These are phyloP conservation scores for Tylopilus felleus DNA, from an alignment of 768 basidiomycete species.

Conservation along the genomic window DNA sequence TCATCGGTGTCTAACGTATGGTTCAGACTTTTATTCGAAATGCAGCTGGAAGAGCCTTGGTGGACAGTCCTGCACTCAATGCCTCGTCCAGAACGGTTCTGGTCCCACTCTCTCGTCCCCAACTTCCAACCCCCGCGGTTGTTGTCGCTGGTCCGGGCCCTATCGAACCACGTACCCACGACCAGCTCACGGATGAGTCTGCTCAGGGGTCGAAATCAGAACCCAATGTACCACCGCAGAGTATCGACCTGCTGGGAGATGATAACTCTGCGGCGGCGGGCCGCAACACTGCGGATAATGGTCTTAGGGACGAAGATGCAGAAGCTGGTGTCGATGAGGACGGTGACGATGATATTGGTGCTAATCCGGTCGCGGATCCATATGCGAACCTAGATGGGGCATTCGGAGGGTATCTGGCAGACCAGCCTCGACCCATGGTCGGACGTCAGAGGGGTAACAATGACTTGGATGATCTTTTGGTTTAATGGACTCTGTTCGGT, in stretches of 20 bases:
- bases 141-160: constrained; percentile 56
- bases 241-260: constrained; percentile 17
- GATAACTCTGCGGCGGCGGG: constrained; percentile 11
- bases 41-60: constrained; percentile 76
- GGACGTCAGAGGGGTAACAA: constrained; percentile 38
- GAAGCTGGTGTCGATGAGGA: constrained; percentile 30
- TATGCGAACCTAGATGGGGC: constrained; percentile 81
- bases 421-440: constrained; percentile 65
- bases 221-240: constrained; percentile 29
- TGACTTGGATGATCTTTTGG: constrained; percentile 67
- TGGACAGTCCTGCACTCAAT: constrained; percentile 89
- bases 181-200: constrained; percentile 26
- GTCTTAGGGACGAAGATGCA: constrained; percentile 23
- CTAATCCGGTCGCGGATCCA: constrained; percentile 50
- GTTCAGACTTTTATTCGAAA: constrained; percentile 88
- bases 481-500: constrained; percentile 32
- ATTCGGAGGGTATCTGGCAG: constrained; percentile 69
- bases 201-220: constrained; percentile 30
- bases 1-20: constrained; percentile 11
- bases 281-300: constrained; percentile 6
- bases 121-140: constrained; percentile 43
- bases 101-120: constrained; percentile 54
- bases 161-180: constrained; percentile 27
- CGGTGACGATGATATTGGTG: constrained; percentile 42
- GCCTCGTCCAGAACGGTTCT: constrained; percentile 70